Evolutionary conservation across 2,329 filamentous ascomycete genomes (phyloP).

Genomic region (Neonectria punicea): DNA sequence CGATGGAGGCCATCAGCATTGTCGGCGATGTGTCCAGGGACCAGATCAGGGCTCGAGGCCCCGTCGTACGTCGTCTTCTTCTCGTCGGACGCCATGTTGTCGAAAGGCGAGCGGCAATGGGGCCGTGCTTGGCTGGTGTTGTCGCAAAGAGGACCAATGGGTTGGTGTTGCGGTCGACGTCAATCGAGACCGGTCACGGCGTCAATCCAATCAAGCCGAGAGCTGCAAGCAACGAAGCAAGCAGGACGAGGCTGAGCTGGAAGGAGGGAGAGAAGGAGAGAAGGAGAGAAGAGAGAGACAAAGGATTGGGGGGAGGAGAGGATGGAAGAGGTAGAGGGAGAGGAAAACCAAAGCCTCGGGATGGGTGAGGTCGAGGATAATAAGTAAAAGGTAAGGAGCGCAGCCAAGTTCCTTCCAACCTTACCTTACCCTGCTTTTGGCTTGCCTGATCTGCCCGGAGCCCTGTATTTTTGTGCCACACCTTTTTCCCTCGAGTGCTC

Average conservation of each 20-base stretch:
- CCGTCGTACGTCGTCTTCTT: slow-evolving; percentile 43
- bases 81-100: slow-evolving; percentile 36
- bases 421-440: slow-evolving; percentile 19
- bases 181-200: slow-evolving; percentile 15
- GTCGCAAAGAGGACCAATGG: slow-evolving; percentile 2
- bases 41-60: slow-evolving; percentile 41
- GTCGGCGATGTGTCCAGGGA: slow-evolving; percentile 39
- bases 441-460: slow-evolving; percentile 16
- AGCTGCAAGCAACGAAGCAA: slow-evolving; percentile 39
- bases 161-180: slow-evolving; percentile 13
- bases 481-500: not conserved
- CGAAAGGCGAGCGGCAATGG: not conserved
- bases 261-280: slow-evolving; percentile 17
- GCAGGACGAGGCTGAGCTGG: slow-evolving; percentile 28
- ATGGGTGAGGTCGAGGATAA: slow-evolving; percentile 24
- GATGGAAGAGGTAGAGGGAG: slow-evolving; percentile 8
- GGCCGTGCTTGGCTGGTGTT: not conserved
- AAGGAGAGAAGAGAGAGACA: slow-evolving; percentile 1
- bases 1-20: slow-evolving; percentile 56
- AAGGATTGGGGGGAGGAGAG: slow-evolving; percentile 12
- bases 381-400: slow-evolving; percentile 31
- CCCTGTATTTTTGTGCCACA: not conserved
- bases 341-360: slow-evolving; percentile 5
- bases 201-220: slow-evolving; percentile 32
- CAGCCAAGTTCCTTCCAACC: slow-evolving; percentile 19